These are phyloP conservation scores for Pugionium cornutum DNA, from an alignment of 345 rosid genomes.

Conservation along the genomic window DNA sequence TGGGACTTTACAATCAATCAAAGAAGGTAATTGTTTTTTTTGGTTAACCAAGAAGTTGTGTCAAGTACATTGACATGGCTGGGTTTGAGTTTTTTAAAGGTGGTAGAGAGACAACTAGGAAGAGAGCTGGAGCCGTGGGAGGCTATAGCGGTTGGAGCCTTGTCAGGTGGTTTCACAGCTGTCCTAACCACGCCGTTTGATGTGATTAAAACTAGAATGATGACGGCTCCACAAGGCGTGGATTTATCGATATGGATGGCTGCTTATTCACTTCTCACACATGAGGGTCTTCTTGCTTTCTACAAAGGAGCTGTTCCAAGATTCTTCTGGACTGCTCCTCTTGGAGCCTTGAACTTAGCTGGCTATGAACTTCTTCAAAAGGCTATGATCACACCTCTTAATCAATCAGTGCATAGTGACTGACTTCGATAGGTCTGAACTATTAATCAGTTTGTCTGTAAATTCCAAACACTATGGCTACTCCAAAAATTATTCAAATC, in stretches of 20 bases:
- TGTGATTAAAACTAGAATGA: slow-evolving; percentile 93
- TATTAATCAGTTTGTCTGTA: too few relatives aligned
- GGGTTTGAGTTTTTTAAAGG: slow-evolving; percentile 41
- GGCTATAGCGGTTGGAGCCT: slow-evolving; percentile 73
- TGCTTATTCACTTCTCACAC: slow-evolving; percentile 65
- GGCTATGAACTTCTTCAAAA: slow-evolving; percentile 86
- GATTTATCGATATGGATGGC: slow-evolving; percentile 71
- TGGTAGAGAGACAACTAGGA: slow-evolving; percentile 57
- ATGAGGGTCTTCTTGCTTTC: slow-evolving; percentile 79
- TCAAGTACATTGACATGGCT: neutral
- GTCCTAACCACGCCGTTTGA: slow-evolving; percentile 87
- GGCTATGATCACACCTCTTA: slow-evolving; percentile 52
- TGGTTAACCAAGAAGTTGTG: too few relatives aligned
- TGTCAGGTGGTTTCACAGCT: slow-evolving; percentile 89
- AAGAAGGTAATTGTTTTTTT: slow-evolving; percentile 56
- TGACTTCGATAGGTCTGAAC: neutral
- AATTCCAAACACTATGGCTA: too few relatives aligned
- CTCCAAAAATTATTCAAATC: too few relatives aligned
- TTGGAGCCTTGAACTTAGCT: slow-evolving; percentile 96
- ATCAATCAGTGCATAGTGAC: slow-evolving; percentile 20
- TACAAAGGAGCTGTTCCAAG: slow-evolving; percentile 93
- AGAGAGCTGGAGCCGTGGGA: slow-evolving; percentile 94
- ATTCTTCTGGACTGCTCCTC: slow-evolving; percentile 95
- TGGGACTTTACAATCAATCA: slow-evolving; percentile 80
- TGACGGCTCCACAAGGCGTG: slow-evolving; percentile 88